These are phyloP conservation scores for Lagenidium giganteum DNA, from an alignment of 352 stramenopile genomes.

Conservation along the genomic window DNA sequence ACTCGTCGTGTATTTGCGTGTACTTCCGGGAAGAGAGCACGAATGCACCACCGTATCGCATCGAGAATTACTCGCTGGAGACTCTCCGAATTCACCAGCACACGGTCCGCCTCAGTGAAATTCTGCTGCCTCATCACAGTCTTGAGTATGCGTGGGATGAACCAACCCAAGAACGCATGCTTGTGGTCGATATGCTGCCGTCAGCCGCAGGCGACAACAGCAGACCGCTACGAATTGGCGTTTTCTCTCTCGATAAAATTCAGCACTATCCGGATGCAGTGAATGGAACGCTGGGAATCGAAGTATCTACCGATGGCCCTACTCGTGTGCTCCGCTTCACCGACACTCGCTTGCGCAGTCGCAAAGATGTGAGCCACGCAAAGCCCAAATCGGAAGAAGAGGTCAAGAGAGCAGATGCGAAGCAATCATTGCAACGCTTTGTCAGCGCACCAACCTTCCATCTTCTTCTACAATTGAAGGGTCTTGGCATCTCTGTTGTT, in stretches of 20 bases:
- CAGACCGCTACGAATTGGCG: constrained; percentile 76
- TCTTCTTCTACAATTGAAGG: constrained; percentile 48
- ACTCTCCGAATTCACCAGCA: constrained; percentile 84
- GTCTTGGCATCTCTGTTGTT: constrained; percentile 73
- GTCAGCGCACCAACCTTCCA: constrained; percentile 48
- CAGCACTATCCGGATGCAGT: constrained; percentile 72
- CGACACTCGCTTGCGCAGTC: constrained; percentile 63
- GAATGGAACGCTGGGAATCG: constrained; percentile 66
- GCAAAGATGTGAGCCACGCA: constrained; percentile 4
- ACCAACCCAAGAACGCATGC: constrained; percentile 65
- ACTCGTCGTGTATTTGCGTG: constrained; percentile 71
- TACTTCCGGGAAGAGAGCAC: constrained; percentile 78
- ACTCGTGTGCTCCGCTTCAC: constrained; percentile 85
- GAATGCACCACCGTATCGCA: constrained; percentile 74
- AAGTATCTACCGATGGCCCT: constrained; percentile 81
- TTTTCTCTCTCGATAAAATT: constrained; percentile 81
- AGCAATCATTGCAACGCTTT: constrained; percentile 40
- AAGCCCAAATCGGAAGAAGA: constrained; percentile 9
- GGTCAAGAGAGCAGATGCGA: no score
- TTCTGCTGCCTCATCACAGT: constrained; percentile 82
- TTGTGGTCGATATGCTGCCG: constrained; percentile 86
- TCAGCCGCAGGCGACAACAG: constrained; percentile 85
- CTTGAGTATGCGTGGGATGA: constrained; percentile 88
- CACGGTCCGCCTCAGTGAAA: constrained; percentile 75
- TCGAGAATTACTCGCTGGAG: constrained; percentile 88